Evolutionary conservation across 2,329 filamentous ascomycete genomes (phyloP).

Genomic region (Pseudogymnoascus sp.): DNA sequence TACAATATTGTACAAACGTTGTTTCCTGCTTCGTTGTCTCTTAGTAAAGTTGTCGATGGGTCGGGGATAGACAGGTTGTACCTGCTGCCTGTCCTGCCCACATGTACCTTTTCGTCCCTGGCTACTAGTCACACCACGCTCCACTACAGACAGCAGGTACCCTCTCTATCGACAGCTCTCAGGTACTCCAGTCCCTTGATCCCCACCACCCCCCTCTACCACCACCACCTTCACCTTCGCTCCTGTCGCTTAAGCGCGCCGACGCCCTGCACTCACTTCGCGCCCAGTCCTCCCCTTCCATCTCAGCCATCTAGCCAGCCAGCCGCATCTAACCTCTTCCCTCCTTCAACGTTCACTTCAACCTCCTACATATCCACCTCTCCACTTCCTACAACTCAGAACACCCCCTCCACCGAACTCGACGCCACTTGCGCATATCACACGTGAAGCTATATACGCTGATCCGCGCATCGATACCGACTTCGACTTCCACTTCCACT

Average conservation of each 20-base stretch:
- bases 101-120: neutral
- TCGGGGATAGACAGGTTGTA: neutral
- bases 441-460: no score
- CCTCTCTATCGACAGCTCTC: neutral
- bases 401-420: no score
- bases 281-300: neutral
- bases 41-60: no score
- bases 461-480: no score
- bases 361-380: no score
- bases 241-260: no score
- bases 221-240: neutral
- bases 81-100: neutral
- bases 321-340: constrained; percentile 4
- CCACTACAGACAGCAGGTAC: neutral
- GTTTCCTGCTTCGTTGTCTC: neutral
- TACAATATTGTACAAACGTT: no score
- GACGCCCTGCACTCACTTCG: neutral
- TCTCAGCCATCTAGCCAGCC: neutral
- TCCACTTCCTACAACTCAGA: no score
- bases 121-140: neutral
- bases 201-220: no score
- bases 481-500: neutral
- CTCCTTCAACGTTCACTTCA: neutral
- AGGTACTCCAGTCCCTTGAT: neutral
- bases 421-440: no score